Percentiles rank a stretch among this genome's conserved stretches.
Conservation (phyloP, 2,329 filamentous ascomycete genomes). For the Endoconidiophora laricicola region DNA sequence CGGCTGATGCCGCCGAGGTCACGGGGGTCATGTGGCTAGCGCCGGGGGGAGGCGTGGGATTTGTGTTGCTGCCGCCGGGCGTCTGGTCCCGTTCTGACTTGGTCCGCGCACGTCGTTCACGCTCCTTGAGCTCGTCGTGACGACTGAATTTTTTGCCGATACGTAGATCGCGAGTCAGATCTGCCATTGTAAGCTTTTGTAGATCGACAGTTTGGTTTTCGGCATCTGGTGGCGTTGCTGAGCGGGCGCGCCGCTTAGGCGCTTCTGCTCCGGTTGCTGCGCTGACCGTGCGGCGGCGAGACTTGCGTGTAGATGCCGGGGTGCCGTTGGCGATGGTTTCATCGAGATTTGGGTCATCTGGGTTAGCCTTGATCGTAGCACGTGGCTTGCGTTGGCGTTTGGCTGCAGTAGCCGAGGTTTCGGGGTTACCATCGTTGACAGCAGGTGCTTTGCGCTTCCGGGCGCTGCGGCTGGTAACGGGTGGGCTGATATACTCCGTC, state of each 20-base stretch:
- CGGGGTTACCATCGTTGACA: background rate
- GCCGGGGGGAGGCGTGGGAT: constrained; percentile 1
- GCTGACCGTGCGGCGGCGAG: background rate
- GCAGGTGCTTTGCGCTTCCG: too few relatives aligned
- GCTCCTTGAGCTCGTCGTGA: constrained; percentile 54
- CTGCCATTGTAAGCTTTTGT: constrained; percentile 51
- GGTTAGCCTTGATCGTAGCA: constrained; percentile 14
- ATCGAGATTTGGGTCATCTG: constrained; percentile 11
- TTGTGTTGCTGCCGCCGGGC: constrained; percentile 17
- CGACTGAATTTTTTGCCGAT: constrained; percentile 62
- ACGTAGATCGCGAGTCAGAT: constrained; percentile 51
- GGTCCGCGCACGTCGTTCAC: constrained; percentile 34
- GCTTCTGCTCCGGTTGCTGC: constrained; percentile 3
- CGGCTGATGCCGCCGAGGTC: constrained; percentile 18
- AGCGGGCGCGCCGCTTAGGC: constrained; percentile 24
- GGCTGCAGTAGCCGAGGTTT: background rate
- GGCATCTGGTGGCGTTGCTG: constrained; percentile 45
- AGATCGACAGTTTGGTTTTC: constrained; percentile 48
- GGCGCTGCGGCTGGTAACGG: background rate
- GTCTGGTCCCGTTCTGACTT: constrained; percentile 10
- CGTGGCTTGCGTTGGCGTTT: constrained; percentile 17
- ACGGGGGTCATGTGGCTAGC: constrained; percentile 14
- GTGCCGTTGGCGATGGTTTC: constrained; percentile 13
- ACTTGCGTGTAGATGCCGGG: constrained; percentile 15
- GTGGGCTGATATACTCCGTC: background rate